These are phyloP conservation scores for Diaporthe eres DNA, from an alignment of 2,329 filamentous ascomycete genomes.

Conservation along the genomic window DNA sequence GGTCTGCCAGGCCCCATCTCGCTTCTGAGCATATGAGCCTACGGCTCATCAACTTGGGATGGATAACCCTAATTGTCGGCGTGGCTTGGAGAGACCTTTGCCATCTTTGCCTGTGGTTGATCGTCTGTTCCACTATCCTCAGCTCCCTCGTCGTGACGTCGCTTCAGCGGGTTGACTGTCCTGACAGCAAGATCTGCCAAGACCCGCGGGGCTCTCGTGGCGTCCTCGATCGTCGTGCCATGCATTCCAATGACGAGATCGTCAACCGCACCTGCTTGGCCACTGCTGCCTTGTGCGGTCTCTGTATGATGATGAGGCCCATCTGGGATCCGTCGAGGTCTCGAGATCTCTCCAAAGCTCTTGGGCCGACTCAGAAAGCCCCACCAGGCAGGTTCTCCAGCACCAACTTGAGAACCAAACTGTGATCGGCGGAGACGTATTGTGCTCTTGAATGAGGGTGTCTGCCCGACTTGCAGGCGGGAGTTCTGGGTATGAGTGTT, in stretches of 20 bases:
- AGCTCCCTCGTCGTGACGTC: background rate
- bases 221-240: background rate
- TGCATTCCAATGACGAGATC: constrained; percentile 1
- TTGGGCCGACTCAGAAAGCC: background rate
- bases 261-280: background rate
- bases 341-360: background rate
- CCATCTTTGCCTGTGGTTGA: background rate
- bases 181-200: background rate
- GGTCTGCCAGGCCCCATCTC: background rate
- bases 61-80: background rate
- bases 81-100: background rate
- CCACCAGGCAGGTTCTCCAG: background rate
- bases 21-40: background rate
- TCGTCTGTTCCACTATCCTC: background rate
- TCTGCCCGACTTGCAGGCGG: background rate
- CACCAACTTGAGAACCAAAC: background rate
- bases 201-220: background rate
- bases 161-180: background rate
- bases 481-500: background rate
- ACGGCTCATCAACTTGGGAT: background rate
- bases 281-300: background rate
- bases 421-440: background rate
- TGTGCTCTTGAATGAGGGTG: background rate
- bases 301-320: background rate
- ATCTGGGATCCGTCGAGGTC: too few species aligned